These are phyloP conservation scores for Zychaea mexicana DNA, from an alignment of 371 early-diverging fungal species.

Conservation along the genomic window DNA sequence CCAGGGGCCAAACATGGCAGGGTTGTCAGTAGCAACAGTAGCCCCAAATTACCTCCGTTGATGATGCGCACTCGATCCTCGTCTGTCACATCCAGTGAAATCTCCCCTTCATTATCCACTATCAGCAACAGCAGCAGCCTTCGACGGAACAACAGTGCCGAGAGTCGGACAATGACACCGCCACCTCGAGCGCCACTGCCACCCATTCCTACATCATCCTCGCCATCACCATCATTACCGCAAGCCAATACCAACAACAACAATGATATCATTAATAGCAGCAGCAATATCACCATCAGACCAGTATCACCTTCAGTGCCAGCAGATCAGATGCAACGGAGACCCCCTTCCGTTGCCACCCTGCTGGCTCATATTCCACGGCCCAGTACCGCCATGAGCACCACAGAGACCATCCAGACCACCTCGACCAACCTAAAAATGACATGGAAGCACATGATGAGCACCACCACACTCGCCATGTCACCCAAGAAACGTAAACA, in stretches of 20 bases:
- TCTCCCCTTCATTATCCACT: neutral
- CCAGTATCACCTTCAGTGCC: neutral
- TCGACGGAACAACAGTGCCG: slow-evolving; percentile 6
- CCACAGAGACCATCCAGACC: slow-evolving; percentile 1
- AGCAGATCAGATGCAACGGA: too few species aligned
- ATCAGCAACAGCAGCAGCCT: slow-evolving; percentile 6
- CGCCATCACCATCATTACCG: neutral
- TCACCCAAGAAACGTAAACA: neutral
- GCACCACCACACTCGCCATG: neutral
- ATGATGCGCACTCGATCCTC: slow-evolving; percentile 17
- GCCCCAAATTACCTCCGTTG: slow-evolving; percentile 1
- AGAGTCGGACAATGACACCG: slow-evolving; percentile 5
- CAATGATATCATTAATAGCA: neutral
- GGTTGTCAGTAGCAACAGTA: neutral
- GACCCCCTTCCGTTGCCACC: slow-evolving; percentile 13
- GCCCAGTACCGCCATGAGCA: neutral
- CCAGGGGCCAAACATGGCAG: neutral
- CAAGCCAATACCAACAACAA: neutral
- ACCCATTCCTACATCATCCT: slow-evolving; percentile 1
- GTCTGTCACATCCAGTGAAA: slow-evolving; percentile 12
- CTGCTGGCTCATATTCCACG: slow-evolving; percentile 1
- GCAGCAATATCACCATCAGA: neutral
- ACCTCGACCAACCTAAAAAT: neutral
- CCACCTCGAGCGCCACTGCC: slow-evolving; percentile 11
- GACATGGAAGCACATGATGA: neutral